Conservation (phyloP, 2,329 filamentous ascomycete genomes). For the Colletotrichum chrysophilum region DNA sequence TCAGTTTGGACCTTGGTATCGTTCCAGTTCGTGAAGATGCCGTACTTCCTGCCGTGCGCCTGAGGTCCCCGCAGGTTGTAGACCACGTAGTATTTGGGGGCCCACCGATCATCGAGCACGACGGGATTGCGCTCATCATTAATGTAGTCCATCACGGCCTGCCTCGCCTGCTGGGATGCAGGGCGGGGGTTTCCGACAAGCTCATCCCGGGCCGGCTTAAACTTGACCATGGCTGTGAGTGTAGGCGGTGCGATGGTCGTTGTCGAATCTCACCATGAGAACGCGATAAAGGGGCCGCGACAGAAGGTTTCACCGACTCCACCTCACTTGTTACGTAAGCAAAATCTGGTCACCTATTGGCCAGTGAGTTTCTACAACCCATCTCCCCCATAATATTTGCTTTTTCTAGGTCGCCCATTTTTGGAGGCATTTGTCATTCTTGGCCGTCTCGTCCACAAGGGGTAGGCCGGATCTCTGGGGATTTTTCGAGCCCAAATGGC, state of each 20-base stretch:
- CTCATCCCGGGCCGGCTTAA: not conserved
- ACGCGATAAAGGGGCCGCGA: not conserved
- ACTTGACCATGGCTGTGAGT: not conserved
- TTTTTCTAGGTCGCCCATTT: not conserved
- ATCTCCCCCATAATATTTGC: not conserved
- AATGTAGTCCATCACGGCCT: not conserved
- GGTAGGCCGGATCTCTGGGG: not conserved
- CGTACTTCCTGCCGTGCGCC: not conserved
- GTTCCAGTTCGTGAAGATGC: not conserved
- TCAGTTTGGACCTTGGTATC: not conserved
- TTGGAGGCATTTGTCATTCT: too few relatives aligned
- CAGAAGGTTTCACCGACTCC: not conserved
- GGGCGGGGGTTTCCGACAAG: not conserved
- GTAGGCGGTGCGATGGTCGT: not conserved
- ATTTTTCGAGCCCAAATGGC: fast-evolving
- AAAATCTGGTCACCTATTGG: fast-evolving
- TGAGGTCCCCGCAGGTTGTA: not conserved
- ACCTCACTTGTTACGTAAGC: fast-evolving
- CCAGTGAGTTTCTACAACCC: not conserved
- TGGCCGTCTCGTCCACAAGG: too few relatives aligned
- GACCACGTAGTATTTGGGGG: not conserved
- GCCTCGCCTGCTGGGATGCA: not conserved
- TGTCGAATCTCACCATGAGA: not conserved
- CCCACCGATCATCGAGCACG: fast-evolving
- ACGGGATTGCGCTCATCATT: not conserved